Percentiles rank a stretch among this genome's conserved stretches.
These are phyloP conservation scores for Endocarpon pusillum DNA, from an alignment of 495 filamentous ascomycete species.

Conservation along the genomic window DNA sequence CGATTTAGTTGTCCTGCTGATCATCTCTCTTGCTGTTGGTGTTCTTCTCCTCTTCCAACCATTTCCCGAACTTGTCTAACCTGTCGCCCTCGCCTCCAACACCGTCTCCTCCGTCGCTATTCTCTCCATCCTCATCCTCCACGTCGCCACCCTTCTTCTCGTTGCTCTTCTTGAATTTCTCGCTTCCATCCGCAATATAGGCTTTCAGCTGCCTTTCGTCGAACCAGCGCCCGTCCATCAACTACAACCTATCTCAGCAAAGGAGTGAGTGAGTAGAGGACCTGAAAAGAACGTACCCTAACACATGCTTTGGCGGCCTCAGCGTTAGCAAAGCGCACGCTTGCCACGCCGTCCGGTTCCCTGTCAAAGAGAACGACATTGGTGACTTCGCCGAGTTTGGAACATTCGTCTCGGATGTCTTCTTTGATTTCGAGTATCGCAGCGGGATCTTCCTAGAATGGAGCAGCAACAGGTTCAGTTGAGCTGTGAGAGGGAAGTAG, in stretches of 20 bases:
- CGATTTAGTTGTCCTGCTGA: no score
- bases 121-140: slow-evolving; percentile 26
- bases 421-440: slow-evolving; percentile 82
- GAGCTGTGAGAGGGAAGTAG: not conserved
- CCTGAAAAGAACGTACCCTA: slow-evolving; percentile 21
- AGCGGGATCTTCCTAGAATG: slow-evolving; percentile 50
- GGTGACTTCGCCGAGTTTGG: slow-evolving; percentile 72
- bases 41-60: slow-evolving; percentile 28
- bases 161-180: slow-evolving; percentile 57
- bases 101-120: no score
- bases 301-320: slow-evolving; percentile 61
- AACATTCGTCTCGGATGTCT: slow-evolving; percentile 80
- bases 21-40: no score
- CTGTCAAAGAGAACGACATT: slow-evolving; percentile 82
- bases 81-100: slow-evolving; percentile 27
- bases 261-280: slow-evolving; percentile 2
- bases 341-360: slow-evolving; percentile 75
- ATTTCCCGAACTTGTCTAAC: slow-evolving; percentile 37
- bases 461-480: slow-evolving; percentile 1
- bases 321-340: slow-evolving; percentile 53
- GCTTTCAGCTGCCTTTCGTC: slow-evolving; percentile 57
- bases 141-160: slow-evolving; percentile 27
- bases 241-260: slow-evolving; percentile 13
- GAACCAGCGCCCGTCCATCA: slow-evolving; percentile 73
- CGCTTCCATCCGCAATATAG: slow-evolving; percentile 54